Evolutionary conservation across 2,329 filamentous ascomycete genomes (phyloP).

Genomic region (Stemphylium vesicarium): DNA sequence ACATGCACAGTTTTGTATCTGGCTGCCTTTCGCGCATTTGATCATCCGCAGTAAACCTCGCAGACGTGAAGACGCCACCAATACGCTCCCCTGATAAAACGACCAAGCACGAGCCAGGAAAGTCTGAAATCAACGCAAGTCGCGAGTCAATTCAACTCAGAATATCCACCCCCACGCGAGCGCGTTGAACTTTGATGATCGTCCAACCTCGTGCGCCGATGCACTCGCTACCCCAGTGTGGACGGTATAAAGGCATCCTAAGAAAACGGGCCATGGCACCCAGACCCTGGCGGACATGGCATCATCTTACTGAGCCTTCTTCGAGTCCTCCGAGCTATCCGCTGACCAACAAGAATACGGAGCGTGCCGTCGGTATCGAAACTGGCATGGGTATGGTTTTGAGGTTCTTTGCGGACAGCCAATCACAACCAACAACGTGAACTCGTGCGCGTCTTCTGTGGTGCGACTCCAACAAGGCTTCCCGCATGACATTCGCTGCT

Average conservation of each 20-base stretch:
- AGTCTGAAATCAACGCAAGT: background rate
- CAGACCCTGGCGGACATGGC: slow-evolving; percentile 14
- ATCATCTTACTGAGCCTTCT: slow-evolving; percentile 3
- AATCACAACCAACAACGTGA: slow-evolving; percentile 27
- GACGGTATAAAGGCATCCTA: slow-evolving; percentile 12
- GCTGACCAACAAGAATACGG: slow-evolving; percentile 9
- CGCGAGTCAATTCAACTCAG: slow-evolving; percentile 1
- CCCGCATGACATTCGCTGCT: slow-evolving; percentile 22
- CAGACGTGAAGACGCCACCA: slow-evolving; percentile 4
- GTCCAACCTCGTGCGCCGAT: background rate
- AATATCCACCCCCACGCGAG: slow-evolving; percentile 9
- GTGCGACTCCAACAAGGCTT: slow-evolving; percentile 18
- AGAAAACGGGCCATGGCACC: slow-evolving; percentile 23
- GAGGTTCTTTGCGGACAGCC: background rate
- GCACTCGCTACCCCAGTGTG: slow-evolving; percentile 9
- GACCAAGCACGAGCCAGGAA: background rate
- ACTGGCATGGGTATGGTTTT: slow-evolving; percentile 14
- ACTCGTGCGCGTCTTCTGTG: slow-evolving; percentile 25
- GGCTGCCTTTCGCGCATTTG: background rate
- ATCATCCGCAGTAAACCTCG: background rate
- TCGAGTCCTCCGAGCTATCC: background rate
- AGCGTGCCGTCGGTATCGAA: slow-evolving; percentile 16
- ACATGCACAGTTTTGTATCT: background rate
- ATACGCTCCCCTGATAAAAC: background rate
- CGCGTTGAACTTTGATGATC: background rate